These are phyloP conservation scores for Apiospora malaysiana DNA, from an alignment of 2,329 filamentous ascomycete genomes.

Conservation along the genomic window DNA sequence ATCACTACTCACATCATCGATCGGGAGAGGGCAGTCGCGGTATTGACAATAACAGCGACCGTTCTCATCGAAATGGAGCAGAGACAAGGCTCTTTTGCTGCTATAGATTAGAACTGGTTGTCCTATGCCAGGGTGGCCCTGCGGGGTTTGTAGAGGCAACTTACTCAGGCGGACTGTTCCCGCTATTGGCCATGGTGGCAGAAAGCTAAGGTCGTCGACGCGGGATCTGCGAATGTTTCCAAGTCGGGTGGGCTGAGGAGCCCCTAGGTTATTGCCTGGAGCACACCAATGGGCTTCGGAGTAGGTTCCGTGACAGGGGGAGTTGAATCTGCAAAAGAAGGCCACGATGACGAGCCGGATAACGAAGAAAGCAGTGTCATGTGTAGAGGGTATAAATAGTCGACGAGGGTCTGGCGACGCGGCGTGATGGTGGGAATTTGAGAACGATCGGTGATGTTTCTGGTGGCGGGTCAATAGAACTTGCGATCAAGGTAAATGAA, in stretches of 20 bases:
- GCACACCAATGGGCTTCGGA: neutral
- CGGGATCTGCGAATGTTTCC: neutral
- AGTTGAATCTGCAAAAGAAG: neutral
- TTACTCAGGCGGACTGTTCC: neutral
- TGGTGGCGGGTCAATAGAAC: neutral
- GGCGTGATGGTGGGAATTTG: neutral
- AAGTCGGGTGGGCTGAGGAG: neutral
- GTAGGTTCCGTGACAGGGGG: neutral
- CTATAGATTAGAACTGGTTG: conserved; percentile 43
- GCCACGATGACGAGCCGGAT: neutral
- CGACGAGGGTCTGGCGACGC: neutral
- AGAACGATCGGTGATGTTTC: neutral
- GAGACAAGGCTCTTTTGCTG: neutral
- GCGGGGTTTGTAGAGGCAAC: neutral
- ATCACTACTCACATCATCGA: conserved; percentile 69
- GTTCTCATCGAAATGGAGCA: conserved; percentile 55
- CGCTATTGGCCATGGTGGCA: neutral
- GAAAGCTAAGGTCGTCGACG: neutral
- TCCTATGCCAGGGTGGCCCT: neutral
- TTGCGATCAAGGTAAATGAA: no score
- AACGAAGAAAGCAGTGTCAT: neutral
- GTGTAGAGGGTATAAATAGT: neutral
- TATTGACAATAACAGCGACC: conserved; percentile 73
- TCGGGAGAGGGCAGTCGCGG: conserved; percentile 75
- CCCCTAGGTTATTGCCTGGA: neutral